Base-by-base conservation (phyloP, 2,329 filamentous ascomycete genomes). In the Nothophoma quercina region DNA sequence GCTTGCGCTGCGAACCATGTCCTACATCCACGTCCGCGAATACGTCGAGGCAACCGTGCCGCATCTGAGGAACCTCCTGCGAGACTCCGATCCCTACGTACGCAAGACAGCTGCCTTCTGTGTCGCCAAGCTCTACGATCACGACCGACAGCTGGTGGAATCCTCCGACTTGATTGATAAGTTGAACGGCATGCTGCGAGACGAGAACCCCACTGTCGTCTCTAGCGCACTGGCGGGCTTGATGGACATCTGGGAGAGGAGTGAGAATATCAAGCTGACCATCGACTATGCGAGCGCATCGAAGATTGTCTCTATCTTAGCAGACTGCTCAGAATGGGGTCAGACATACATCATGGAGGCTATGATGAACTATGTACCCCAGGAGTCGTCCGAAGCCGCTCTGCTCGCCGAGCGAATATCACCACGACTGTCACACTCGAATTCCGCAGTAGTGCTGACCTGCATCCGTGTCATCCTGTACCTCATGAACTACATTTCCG, bases 301-400 rank as follows among this genome's bases (percentile, higher is more conserved):
- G 43, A 99, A 99, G 78, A 95, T 99, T 81, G 92, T 98, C 28
- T 92, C 95, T 34, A 98, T 99, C 56, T 77, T 99, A 19, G 88
- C 95, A 1, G 95, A 99, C 73, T 98, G 95, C 78, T 98, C 95
- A 15, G 95, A 99, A 83, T 99, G 95, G 95, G 93, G 95, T 33
- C 95, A 99, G 79, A 97, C 93, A 18, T 99, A 99, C 74, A 98
- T 99, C 49, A 83, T 99, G 7, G 95, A 99, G 77, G 93, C 95
- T 16, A 83, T 99, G 66, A 98, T 98, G 90, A 95, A 93, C 18
- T 99, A 98, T 71, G 90, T 98, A 12, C 95, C 95, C 5, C 91
- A 96, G 75, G 93, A 98, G 67, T 88, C 88, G 0, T 84, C 87
- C 29, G 95, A 99, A 76, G 93, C 95, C 4, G 83, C 91, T 6